Evolutionary conservation across 2,329 filamentous ascomycete genomes (phyloP).

Genomic region (Colletotrichum chlorophyti): DNA sequence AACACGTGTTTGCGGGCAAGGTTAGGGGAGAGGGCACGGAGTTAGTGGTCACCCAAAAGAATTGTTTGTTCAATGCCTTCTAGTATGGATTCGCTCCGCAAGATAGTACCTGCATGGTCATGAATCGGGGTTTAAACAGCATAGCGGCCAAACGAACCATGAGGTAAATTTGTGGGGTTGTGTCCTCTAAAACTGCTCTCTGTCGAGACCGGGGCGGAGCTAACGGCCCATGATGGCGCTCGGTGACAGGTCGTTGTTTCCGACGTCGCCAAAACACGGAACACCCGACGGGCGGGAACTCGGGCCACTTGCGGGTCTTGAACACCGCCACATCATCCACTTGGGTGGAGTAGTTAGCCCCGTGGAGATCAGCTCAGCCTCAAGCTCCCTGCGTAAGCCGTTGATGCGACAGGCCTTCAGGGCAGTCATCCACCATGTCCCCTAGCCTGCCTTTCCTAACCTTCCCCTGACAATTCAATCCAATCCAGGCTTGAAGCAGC

Average conservation of each 20-base stretch:
- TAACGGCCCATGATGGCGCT: background rate
- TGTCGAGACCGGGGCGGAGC: background rate
- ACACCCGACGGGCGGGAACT: background rate
- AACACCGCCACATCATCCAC: background rate
- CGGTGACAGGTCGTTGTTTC: too few relatives aligned
- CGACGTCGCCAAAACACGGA: background rate
- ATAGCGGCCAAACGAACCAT: too few relatives aligned
- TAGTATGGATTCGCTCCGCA: too few relatives aligned
- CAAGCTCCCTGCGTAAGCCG: slow-evolving; percentile 5
- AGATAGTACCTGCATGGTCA: too few relatives aligned
- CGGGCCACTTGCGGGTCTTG: background rate
- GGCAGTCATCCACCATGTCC: background rate
- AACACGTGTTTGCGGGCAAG: too few relatives aligned
- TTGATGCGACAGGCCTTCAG: background rate
- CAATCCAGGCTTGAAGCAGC: slow-evolving; percentile 9
- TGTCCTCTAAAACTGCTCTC: background rate
- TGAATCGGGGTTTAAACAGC: too few relatives aligned
- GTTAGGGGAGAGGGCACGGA: too few relatives aligned
- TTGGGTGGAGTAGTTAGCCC: background rate
- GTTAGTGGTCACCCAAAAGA: too few relatives aligned
- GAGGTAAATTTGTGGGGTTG: background rate
- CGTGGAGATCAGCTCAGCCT: slow-evolving; percentile 13
- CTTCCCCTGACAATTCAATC: slow-evolving; percentile 16
- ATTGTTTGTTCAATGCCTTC: too few relatives aligned
- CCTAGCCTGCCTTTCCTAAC: slow-evolving; percentile 2